Evolutionary conservation across 2,329 filamentous ascomycete species (phyloP), one percentile per base, ranked within the genome.

Genomic region (Podosphaera aphanis): DNA sequence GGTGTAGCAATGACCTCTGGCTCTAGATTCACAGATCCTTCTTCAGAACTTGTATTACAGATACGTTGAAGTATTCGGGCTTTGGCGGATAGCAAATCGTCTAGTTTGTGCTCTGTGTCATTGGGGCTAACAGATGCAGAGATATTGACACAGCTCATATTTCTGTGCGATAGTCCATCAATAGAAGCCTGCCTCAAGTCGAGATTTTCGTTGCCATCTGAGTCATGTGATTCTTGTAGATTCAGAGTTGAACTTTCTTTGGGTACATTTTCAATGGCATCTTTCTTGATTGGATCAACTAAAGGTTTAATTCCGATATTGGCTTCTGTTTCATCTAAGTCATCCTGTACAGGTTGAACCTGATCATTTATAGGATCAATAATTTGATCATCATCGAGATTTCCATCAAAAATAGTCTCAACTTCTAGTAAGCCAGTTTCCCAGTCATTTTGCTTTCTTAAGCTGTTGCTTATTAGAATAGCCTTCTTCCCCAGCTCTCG

Each of bases 401-500:
- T 53, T 20, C 55, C 58, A 38, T 62, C 59, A 25, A 57, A 66
- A 44, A 66, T 66, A 41, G 67, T 66, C 38, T 72, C 57, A 53
- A 66, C 62, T 49, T 70, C 64, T 38, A 62, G 59, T 0, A 64
- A 59, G 0, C 63, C 66, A 5, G 65, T 57, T 13, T 61, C 59
- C 52, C 51, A 54, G 1, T 57, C 60, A n/a, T 57, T 60, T 7
- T 50, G 56, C 19, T 55, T 51, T 29, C 55, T 56, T 50, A 59
- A 44, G 33, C 59, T 46, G 51, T 60, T 46, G 64, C 59, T 47
- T 62, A 63, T 18, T 55, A 52, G 75, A 58, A 79, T 74, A 0
- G 84, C 84, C 51, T 77, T 71, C 61, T 84, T 83, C 0, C 81
- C 85, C 29, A 95, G 60, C 48, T 90, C 83, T 44, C 88, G 70